Evolutionary conservation across 345 rosid species (phyloP).

Genomic region (Carallia pectinifolia): DNA sequence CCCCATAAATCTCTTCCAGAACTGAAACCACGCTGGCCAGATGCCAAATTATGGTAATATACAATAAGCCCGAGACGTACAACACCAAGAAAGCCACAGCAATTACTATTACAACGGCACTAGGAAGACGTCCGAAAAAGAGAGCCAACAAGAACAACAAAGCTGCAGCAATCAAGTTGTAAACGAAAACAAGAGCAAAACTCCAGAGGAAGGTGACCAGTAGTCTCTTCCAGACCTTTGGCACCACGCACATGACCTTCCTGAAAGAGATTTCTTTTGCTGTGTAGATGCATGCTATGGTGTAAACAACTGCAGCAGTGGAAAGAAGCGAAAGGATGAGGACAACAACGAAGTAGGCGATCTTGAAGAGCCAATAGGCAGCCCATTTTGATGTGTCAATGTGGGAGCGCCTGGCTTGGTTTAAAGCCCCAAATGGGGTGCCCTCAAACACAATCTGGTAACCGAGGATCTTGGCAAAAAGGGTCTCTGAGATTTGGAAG

Average conservation of each 20-base stretch:
- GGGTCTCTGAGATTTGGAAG: slow-evolving; percentile 25
- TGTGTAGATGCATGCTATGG: slow-evolving; percentile 42
- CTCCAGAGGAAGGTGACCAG: slow-evolving; percentile 42
- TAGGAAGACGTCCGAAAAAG: neutral
- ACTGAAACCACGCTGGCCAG: slow-evolving; percentile 10
- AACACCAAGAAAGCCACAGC: neutral
- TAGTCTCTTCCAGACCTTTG: slow-evolving; percentile 47
- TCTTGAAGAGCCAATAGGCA: slow-evolving; percentile 24
- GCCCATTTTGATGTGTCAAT: too few species aligned
- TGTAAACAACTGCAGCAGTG: slow-evolving; percentile 48
- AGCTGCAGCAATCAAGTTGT: neutral
- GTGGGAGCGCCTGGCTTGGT: neutral
- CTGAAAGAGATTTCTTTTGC: slow-evolving; percentile 28
- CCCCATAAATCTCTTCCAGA: slow-evolving; percentile 4
- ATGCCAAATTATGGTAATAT: slow-evolving; percentile 6
- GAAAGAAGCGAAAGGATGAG: slow-evolving; percentile 41
- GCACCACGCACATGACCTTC: slow-evolving; percentile 41
- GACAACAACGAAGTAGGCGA: slow-evolving; percentile 26
- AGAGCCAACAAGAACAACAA: neutral
- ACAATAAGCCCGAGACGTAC: slow-evolving; percentile 33
- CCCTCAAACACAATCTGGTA: neutral
- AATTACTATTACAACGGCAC: neutral
- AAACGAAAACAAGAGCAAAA: slow-evolving; percentile 19
- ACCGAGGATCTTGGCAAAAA: slow-evolving; percentile 11
- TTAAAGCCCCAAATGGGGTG: neutral